Evolutionary conservation across 257 asterid genomes (phyloP).

Genomic region (Euphrasia confusa): DNA sequence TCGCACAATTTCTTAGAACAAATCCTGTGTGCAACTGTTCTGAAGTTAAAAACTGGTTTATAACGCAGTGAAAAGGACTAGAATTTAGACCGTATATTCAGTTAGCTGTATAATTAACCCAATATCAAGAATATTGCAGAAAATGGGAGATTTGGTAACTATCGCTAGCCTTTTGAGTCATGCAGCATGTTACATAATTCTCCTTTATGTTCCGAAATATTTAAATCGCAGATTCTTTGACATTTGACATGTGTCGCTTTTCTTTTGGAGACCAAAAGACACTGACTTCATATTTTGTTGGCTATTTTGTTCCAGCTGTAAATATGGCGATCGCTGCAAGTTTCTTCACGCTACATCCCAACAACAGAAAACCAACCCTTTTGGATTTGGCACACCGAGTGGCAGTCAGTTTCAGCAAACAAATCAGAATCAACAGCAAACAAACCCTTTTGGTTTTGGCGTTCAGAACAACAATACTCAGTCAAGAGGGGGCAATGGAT

Average conservation of each 20-base stretch:
- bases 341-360: slow-evolving; percentile 63
- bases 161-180: no score
- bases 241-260: slow-evolving; percentile 5
- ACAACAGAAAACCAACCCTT: slow-evolving; percentile 52
- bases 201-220: neutral
- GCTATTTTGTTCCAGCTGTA: slow-evolving; percentile 55
- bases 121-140: no score
- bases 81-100: no score
- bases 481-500: slow-evolving; percentile 42
- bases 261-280: slow-evolving; percentile 10
- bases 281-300: slow-evolving; percentile 8
- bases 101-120: no score
- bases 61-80: no score
- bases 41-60: no score
- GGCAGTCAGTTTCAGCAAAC: slow-evolving; percentile 40
- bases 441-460: slow-evolving; percentile 84
- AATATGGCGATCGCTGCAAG: slow-evolving; percentile 40
- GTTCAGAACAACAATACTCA: slow-evolving; percentile 47
- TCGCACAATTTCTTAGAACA: neutral
- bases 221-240: neutral
- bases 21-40: no score
- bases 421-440: slow-evolving; percentile 45
- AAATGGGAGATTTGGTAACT: no score
- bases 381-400: slow-evolving; percentile 65
- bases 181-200: neutral